These are phyloP conservation scores for Pestalotiopsis sp. DNA, from an alignment of 2,329 filamentous ascomycete species.

Conservation along the genomic window DNA sequence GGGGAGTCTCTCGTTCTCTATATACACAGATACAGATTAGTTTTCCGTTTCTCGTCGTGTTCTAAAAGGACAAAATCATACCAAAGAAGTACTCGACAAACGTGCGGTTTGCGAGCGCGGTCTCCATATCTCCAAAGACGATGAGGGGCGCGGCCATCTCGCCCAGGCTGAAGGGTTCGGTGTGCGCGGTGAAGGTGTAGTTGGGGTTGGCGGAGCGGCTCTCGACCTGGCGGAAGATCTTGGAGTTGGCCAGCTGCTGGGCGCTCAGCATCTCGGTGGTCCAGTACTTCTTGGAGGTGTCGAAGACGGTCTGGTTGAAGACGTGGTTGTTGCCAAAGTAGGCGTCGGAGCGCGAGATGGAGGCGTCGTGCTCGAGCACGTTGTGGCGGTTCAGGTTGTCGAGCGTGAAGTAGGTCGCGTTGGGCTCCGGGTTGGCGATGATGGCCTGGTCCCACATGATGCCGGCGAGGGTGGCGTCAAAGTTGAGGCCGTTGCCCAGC, in stretches of 20 bases:
- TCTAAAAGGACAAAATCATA: slow-evolving; percentile 24
- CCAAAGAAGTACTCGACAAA: slow-evolving; percentile 49
- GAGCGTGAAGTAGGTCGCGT: slow-evolving; percentile 41
- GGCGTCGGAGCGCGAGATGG: slow-evolving; percentile 41
- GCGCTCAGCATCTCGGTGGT: slow-evolving; percentile 37
- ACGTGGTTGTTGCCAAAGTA: slow-evolving; percentile 50
- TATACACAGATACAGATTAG: background rate
- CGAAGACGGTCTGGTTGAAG: slow-evolving; percentile 53
- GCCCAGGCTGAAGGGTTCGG: slow-evolving; percentile 49
- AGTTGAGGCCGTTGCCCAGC: slow-evolving; percentile 41
- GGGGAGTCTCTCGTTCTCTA: slow-evolving; percentile 12
- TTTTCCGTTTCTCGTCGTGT: background rate
- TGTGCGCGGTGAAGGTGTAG: slow-evolving; percentile 45
- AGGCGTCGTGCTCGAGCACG: slow-evolving; percentile 45
- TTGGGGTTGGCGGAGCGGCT: slow-evolving; percentile 48
- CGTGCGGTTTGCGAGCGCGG: slow-evolving; percentile 39
- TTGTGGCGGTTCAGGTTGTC: slow-evolving; percentile 47
- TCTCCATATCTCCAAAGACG: slow-evolving; percentile 46
- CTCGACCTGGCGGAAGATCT: slow-evolving; percentile 44
- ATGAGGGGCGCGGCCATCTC: slow-evolving; percentile 54
- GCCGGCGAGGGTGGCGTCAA: slow-evolving; percentile 37
- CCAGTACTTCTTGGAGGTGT: slow-evolving; percentile 45
- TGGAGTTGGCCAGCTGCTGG: slow-evolving; percentile 44
- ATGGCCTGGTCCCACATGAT: slow-evolving; percentile 46
- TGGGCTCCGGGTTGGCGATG: slow-evolving; percentile 39